Percentiles rank a stretch among this genome's conserved stretches.
These are phyloP conservation scores for Exophiala lecanii-corni DNA, from an alignment of 2,329 filamentous ascomycete species.

Conservation along the genomic window DNA sequence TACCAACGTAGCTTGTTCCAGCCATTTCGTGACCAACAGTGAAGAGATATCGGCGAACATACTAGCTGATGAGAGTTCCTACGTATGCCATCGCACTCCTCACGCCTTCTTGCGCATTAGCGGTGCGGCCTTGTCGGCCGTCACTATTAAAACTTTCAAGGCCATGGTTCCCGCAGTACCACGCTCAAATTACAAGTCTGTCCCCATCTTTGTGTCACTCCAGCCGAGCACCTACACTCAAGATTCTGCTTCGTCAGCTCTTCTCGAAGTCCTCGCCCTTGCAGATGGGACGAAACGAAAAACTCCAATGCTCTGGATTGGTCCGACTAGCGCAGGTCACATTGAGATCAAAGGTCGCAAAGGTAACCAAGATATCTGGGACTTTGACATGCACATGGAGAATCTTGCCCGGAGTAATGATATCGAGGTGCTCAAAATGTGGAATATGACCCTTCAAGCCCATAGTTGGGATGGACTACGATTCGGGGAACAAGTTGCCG, in stretches of 20 bases:
- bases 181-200: conserved; percentile 34
- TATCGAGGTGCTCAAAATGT: conserved; percentile 41
- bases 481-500: conserved; percentile 37
- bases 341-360: conserved; percentile 32
- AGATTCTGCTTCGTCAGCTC: conserved; percentile 29
- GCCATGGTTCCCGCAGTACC: conserved; percentile 27
- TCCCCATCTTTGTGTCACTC: conserved; percentile 39
- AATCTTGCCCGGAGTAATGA: conserved; percentile 32
- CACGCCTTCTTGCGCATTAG: conserved; percentile 36
- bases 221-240: conserved; percentile 32
- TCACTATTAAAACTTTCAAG: conserved; percentile 31
- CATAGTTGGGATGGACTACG: conserved; percentile 35
- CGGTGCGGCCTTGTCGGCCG: conserved; percentile 30
- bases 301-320: conserved; percentile 41
- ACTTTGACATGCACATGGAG: conserved; percentile 35
- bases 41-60: conserved; percentile 23
- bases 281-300: conserved; percentile 34
- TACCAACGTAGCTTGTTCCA: conserved; percentile 31
- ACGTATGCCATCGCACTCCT: conserved; percentile 29
- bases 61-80: conserved; percentile 9
- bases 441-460: conserved; percentile 41
- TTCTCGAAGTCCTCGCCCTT: conserved; percentile 39
- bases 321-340: conserved; percentile 37
- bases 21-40: conserved; percentile 27
- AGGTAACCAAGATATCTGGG: conserved; percentile 36